phyloP scores from a whole-genome alignment of 345 rosid genomes.

The Durio zibethinus region DNA sequence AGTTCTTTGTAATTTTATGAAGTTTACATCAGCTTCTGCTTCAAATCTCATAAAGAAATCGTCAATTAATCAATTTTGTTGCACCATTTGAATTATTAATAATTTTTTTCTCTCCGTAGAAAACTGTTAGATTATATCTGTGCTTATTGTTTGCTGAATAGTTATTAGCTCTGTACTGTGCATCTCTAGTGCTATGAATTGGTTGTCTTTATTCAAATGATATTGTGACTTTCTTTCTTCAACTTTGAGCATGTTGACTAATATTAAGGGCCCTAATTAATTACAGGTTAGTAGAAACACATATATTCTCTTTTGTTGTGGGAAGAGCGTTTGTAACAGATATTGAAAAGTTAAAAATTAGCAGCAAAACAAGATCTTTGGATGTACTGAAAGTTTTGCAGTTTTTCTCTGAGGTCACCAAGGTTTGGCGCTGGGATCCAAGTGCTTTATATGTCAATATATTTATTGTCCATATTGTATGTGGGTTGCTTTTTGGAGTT shows the following conservation, averaged over 20 bases:
- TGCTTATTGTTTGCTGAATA: not conserved
- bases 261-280: constrained; percentile 32
- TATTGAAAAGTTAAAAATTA: constrained; percentile 90
- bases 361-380: constrained; percentile 89
- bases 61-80: not conserved
- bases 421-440: constrained; percentile 49
- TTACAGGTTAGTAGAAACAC: constrained; percentile 99
- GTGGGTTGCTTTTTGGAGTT: constrained; percentile 17
- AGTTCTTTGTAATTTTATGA: not conserved
- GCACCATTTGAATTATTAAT: not conserved
- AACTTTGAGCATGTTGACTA: constrained; percentile 23
- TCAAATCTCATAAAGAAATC: not conserved
- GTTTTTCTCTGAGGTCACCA: constrained; percentile 79
- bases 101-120: not conserved
- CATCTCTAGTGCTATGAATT: not conserved
- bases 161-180: not conserved
- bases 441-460: not conserved
- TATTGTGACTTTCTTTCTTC: constrained; percentile 12
- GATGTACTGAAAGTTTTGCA: constrained; percentile 57
- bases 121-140: not conserved
- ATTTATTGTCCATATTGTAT: constrained; percentile 7
- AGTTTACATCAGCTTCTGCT: not conserved
- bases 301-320: constrained; percentile 93
- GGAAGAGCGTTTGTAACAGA: constrained; percentile 99
- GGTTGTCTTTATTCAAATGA: constrained; percentile 10